Evolutionary conservation across 1,139 yeast species (phyloP), one percentile per base, ranked within the genome.

Genomic region (Geotrichum histeridarum): DNA sequence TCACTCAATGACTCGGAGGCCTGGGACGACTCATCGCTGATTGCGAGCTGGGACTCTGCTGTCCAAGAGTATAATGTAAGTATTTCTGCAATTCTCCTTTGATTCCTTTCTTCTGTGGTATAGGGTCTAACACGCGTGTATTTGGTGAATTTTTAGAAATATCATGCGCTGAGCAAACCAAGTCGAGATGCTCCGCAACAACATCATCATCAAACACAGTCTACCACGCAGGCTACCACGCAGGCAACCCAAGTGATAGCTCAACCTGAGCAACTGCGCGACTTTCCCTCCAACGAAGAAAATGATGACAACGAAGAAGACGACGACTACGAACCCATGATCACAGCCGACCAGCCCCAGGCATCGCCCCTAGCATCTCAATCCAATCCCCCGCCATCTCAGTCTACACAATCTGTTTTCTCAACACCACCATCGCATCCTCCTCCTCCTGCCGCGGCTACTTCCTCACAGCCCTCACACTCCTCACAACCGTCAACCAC

Each of bases 1-100:
- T 33, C 45, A 18, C 50, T 53, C 8, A 52, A 41, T 8, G 50
- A 54, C 39, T 52, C 59, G 37, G 67, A 64, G 41, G 57, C 57
- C 3, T 66, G 68, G 68, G 69, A 66, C 48, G 69, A 66, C 50
- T 45, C 59, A n/a, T 49, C 54, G 27, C 57, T 66, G 17, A 58
- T 64, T 17, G 37, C 50, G 27, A 54, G 59, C 11, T 66, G 69
- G 68, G 63, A 65, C 14, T 53, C 54, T 7, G 60, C 64, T 8
- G 55, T 59, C 31, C 61, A 59, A 14, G 69, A 66, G 55, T 66
- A 65, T 54, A 59, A 62, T 57, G 57, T 50, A 47, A 8, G 56
- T 42, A 6, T n/a, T n/a, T 33, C 37, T 33, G 4, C 14, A 8
- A 11, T 11, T 32, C 9, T 8, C 35, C 11, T 32, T 32, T 32